Percentiles rank a stretch among this genome's conserved stretches.
phyloP scores from a whole-genome alignment of 1,284 basidiomycete species.

The Rhodofomes roseus region DNA sequence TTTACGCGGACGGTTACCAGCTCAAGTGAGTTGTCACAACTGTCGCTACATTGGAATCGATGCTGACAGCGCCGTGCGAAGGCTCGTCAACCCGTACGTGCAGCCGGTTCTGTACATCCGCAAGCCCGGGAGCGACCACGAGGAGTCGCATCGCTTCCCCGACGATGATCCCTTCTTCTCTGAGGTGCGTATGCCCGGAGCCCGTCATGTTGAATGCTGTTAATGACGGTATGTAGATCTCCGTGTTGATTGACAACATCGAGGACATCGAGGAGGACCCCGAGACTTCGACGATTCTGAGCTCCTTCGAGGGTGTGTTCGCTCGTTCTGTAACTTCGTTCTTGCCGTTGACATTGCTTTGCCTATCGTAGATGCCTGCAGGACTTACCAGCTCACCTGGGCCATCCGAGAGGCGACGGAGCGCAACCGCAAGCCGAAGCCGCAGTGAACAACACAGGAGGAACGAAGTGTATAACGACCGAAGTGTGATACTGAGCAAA shows the following conservation, averaged over 20 bases:
- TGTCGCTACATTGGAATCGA: background rate
- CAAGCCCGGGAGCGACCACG: constrained; percentile 80
- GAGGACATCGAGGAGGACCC: constrained; percentile 76
- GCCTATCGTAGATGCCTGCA: constrained; percentile 66
- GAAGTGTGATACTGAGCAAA: background rate
- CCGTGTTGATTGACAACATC: constrained; percentile 79
- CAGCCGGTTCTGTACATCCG: constrained; percentile 84
- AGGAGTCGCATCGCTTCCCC: constrained; percentile 71
- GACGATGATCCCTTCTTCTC: constrained; percentile 94
- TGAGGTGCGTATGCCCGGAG: constrained; percentile 38
- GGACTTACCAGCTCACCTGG: constrained; percentile 87
- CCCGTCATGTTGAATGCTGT: background rate
- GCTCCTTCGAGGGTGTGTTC: constrained; percentile 67
- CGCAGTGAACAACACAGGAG: constrained; percentile 3
- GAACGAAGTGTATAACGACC: background rate
- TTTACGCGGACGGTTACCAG: constrained; percentile 86
- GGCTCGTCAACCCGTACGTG: constrained; percentile 86
- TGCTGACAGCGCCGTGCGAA: constrained; percentile 24
- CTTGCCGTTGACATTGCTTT: constrained; percentile 8
- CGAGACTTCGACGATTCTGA: constrained; percentile 67
- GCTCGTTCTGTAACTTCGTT: background rate
- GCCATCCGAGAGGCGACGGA: constrained; percentile 81
- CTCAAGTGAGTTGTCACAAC: constrained; percentile 51
- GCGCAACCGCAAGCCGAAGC: constrained; percentile 28
- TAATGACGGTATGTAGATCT: constrained; percentile 40